These are phyloP conservation scores for Sordariomycetes sp. DNA, from an alignment of 2,329 filamentous ascomycete species.

Conservation along the genomic window DNA sequence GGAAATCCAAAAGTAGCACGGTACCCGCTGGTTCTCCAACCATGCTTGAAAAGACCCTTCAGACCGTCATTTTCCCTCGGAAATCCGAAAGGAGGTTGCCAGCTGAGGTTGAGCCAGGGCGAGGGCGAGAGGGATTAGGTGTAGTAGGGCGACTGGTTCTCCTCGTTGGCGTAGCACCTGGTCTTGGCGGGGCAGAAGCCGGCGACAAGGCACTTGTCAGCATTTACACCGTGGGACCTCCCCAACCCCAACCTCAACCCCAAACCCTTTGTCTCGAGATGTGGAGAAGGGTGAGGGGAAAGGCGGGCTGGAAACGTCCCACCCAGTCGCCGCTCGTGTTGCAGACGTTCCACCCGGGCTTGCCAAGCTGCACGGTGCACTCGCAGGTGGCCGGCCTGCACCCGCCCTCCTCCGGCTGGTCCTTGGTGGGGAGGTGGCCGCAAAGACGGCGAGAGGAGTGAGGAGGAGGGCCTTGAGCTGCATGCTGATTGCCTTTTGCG, in stretches of 20 bases:
- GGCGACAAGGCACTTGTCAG: constrained; percentile 10
- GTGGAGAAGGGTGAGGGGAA: background rate
- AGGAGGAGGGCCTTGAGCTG: constrained; percentile 10
- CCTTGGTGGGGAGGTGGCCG: constrained; percentile 6
- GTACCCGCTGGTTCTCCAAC: no score
- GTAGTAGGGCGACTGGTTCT: constrained; percentile 25
- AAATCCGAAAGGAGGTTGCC: no score
- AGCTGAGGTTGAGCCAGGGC: no score
- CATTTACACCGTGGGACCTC: background rate
- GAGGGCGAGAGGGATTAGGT: no score
- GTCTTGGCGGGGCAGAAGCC: constrained; percentile 24
- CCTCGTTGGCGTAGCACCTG: constrained; percentile 22
- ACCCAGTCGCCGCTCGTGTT: constrained; percentile 16
- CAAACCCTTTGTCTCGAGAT: background rate
- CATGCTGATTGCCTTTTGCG: no score
- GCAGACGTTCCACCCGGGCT: constrained; percentile 22
- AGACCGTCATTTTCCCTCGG: no score
- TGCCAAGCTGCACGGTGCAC: constrained; percentile 13
- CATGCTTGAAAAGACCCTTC: no score
- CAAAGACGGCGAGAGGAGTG: constrained; percentile 11
- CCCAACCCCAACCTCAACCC: no score
- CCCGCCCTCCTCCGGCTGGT: no score
- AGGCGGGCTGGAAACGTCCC: constrained; percentile 17
- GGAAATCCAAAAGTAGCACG: no score
- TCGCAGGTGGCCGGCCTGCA: constrained; percentile 23